Percentiles rank a stretch among this genome's conserved stretches.
These are phyloP conservation scores for Murraya koenigii DNA, from an alignment of 345 rosid genomes.

Conservation along the genomic window DNA sequence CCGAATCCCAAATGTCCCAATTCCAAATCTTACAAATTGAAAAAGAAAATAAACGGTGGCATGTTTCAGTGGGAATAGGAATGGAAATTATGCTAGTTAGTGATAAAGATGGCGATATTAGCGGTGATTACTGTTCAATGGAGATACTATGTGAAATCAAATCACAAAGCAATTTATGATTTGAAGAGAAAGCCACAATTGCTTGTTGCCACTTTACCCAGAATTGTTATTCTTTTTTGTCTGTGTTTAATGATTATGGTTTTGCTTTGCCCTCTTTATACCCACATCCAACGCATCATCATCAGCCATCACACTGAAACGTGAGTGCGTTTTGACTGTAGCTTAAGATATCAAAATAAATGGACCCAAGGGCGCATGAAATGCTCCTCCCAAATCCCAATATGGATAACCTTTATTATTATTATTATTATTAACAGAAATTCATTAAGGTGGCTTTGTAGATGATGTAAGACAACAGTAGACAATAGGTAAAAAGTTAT, in stretches of 20 bases:
- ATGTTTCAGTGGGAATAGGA: neutral
- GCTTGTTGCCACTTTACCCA: slow-evolving; percentile 7
- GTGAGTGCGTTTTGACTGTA: neutral
- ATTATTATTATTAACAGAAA: too few species aligned
- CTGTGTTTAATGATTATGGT: neutral
- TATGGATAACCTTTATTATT: too few species aligned
- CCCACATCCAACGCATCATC: neutral
- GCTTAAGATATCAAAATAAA: neutral
- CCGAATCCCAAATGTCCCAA: neutral
- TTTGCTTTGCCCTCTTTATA: neutral
- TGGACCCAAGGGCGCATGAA: neutral
- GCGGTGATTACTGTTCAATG: neutral
- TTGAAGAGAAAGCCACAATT: neutral
- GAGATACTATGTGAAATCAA: neutral
- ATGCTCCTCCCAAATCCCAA: too few species aligned
- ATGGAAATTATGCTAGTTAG: neutral
- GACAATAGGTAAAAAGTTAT: too few species aligned
- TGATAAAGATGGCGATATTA: neutral
- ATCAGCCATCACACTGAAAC: neutral
- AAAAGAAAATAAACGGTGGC: neutral
- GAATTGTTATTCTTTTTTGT: neutral
- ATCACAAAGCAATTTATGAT: neutral
- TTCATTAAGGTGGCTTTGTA: too few species aligned
- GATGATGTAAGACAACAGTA: too few species aligned
- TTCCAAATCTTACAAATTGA: neutral